phyloP scores from a whole-genome alignment of 2,329 filamentous ascomycete species.

The Hypoxylon sp. region DNA sequence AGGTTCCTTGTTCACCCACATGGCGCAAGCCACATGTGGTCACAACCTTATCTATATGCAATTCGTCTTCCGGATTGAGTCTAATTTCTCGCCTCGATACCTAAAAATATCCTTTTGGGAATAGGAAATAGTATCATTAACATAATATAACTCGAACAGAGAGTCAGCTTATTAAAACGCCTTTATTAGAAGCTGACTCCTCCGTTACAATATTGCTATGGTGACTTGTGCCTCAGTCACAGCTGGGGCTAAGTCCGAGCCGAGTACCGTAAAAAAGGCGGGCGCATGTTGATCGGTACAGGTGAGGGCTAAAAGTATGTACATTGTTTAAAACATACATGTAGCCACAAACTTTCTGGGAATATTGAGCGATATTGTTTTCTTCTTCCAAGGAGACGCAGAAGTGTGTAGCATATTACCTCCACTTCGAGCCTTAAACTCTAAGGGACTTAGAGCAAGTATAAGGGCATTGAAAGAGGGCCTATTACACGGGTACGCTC shows the following conservation, averaged over 20 bases:
- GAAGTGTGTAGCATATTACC: not conserved
- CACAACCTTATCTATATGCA: constrained; percentile 35
- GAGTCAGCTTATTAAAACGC: not conserved
- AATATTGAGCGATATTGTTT: too few species aligned
- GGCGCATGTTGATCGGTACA: not conserved
- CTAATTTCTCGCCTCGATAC: constrained; percentile 8
- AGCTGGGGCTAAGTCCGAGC: not conserved
- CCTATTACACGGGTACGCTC: too few species aligned
- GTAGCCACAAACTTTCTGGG: not conserved
- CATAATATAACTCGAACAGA: not conserved
- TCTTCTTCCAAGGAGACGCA: not conserved
- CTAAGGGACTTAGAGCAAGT: too few species aligned
- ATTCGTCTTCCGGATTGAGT: constrained; percentile 15
- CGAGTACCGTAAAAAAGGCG: not conserved
- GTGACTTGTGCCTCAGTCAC: not conserved
- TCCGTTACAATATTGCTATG: not conserved
- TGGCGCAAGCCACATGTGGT: constrained; percentile 26
- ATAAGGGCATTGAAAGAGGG: too few species aligned
- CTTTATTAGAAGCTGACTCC: not conserved
- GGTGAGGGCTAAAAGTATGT: not conserved
- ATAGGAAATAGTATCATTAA: not conserved
- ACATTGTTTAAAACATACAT: not conserved
- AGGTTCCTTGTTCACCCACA: constrained; percentile 30
- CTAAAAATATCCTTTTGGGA: constrained; percentile 1
- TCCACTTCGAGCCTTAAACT: too few species aligned